These are phyloP conservation scores for Leccinum subgranulosum DNA, from an alignment of 768 basidiomycete species.

Conservation along the genomic window DNA sequence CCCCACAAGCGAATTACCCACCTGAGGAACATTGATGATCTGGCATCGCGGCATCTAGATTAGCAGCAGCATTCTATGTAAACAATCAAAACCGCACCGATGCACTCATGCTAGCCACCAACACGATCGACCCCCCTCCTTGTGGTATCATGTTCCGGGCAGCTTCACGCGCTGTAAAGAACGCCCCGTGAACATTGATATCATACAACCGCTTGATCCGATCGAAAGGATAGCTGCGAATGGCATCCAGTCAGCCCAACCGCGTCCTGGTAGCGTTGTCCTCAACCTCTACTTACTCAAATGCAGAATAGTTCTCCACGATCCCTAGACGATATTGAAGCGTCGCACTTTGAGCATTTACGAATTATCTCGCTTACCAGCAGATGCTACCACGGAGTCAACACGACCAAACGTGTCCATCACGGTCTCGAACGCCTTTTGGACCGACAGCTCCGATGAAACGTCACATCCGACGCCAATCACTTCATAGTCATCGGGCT, in stretches of 20 bases:
- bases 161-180: slow-evolving; percentile 95
- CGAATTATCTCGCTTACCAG: slow-evolving; percentile 50
- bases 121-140: slow-evolving; percentile 75
- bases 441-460: slow-evolving; percentile 74
- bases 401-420: slow-evolving; percentile 65
- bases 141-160: slow-evolving; percentile 87
- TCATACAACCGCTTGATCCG: slow-evolving; percentile 82
- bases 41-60: slow-evolving; percentile 28
- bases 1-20: slow-evolving; percentile 23
- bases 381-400: slow-evolving; percentile 84
- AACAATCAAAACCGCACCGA: slow-evolving; percentile 47
- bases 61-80: neutral
- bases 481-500: slow-evolving; percentile 56
- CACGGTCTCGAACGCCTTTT: slow-evolving; percentile 64
- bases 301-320: slow-evolving; percentile 83
- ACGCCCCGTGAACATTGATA: slow-evolving; percentile 92
- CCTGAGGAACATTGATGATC: slow-evolving; percentile 90
- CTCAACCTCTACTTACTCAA: slow-evolving; percentile 59
- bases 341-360: neutral
- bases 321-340: slow-evolving; percentile 49
- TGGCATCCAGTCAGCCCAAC: slow-evolving; percentile 6
- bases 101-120: slow-evolving; percentile 91
- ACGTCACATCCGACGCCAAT: slow-evolving; percentile 88
- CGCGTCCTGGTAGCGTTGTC: neutral
- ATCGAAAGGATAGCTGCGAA: slow-evolving; percentile 77